Evolutionary conservation across 441 rosid genomes (phyloP).

Genomic region (Mallotus repandus): DNA sequence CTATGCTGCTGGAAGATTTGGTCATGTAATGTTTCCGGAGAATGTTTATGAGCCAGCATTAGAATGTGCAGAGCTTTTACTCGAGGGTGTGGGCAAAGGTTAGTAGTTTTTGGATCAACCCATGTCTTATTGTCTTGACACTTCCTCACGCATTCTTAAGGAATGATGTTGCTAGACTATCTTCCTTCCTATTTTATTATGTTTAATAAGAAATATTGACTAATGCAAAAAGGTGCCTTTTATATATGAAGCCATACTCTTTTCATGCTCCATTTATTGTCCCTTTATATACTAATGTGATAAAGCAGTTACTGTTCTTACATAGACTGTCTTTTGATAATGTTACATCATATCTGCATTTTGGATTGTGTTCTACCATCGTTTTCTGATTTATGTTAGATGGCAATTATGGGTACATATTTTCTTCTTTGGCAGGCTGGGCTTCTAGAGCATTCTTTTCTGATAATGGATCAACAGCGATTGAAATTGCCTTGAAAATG

Average conservation of each 20-base stretch:
- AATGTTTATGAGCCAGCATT: slow-evolving; percentile 93
- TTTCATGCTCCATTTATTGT: slow-evolving; percentile 3
- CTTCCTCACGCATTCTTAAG: background rate
- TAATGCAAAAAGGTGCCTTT: background rate
- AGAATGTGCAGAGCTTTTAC: slow-evolving; percentile 84
- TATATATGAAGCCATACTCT: background rate
- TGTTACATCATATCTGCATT: background rate
- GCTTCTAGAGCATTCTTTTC: slow-evolving; percentile 87
- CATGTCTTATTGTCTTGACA: background rate
- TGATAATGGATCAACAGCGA: slow-evolving; percentile 93
- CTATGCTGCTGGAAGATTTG: slow-evolving; percentile 91
- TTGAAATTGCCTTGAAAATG: slow-evolving; percentile 95
- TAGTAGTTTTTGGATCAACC: slow-evolving; percentile 9
- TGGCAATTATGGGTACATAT: slow-evolving; percentile 2
- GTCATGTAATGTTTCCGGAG: slow-evolving; percentile 98
- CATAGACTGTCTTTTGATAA: background rate
- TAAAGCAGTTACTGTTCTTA: background rate
- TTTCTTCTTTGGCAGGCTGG: slow-evolving; percentile 63
- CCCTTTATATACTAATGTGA: background rate
- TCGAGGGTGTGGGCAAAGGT: slow-evolving; percentile 93
- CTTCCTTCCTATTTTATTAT: background rate
- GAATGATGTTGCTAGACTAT: background rate
- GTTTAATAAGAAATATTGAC: background rate
- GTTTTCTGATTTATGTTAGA: background rate
- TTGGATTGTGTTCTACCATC: background rate